phyloP scores from a whole-genome alignment of 768 basidiomycete genomes.

The Dioszegia hungarica region DNA sequence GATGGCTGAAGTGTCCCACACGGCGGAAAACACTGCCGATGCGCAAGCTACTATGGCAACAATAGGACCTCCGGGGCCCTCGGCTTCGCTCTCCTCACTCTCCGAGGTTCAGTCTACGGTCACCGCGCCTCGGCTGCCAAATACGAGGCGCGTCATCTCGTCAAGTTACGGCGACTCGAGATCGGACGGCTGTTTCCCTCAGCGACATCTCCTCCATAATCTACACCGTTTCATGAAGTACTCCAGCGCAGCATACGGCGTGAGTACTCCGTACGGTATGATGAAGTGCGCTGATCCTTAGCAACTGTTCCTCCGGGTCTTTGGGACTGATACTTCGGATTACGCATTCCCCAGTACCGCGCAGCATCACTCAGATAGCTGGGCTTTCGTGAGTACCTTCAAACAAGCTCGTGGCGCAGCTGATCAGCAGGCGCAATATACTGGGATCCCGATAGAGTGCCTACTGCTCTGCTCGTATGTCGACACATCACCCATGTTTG shows the following conservation, averaged over 20 bases:
- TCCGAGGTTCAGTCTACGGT: too few relatives aligned
- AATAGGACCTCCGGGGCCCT: too few relatives aligned
- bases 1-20: too few relatives aligned
- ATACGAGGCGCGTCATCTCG: neutral
- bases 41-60: too few relatives aligned
- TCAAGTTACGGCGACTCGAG: too few relatives aligned
- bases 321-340: slow-evolving; percentile 45
- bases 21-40: too few relatives aligned
- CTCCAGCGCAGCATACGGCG: slow-evolving; percentile 42
- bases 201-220: slow-evolving; percentile 37
- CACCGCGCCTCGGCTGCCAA: too few relatives aligned
- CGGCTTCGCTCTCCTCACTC: too few relatives aligned
- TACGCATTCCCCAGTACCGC: slow-evolving; percentile 48
- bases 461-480: slow-evolving; percentile 48
- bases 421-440: slow-evolving; percentile 44
- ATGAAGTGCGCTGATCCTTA: slow-evolving; percentile 8
- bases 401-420: neutral
- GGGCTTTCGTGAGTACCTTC: slow-evolving; percentile 41
- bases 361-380: slow-evolving; percentile 43
- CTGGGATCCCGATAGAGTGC: slow-evolving; percentile 48
- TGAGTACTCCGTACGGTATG: slow-evolving; percentile 8
- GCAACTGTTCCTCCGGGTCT: slow-evolving; percentile 47
- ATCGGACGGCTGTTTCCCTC: slow-evolving; percentile 20
- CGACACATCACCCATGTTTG: slow-evolving; percentile 33
- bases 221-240: slow-evolving; percentile 48